Evolutionary conservation across 371 early-diverging fungal genomes (phyloP).

Genomic region (Apophysomyces variabilis): DNA sequence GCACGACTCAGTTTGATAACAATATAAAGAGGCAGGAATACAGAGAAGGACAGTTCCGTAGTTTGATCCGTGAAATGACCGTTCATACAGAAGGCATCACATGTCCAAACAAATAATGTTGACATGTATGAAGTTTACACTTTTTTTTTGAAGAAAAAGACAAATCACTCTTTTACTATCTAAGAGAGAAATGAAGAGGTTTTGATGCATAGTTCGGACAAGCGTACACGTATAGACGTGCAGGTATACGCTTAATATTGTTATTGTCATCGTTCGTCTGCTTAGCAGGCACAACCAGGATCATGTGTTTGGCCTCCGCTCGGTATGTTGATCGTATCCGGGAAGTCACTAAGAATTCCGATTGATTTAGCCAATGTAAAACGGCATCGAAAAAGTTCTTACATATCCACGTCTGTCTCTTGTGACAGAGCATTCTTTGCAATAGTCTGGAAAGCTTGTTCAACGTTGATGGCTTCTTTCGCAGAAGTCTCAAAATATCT

Average conservation of each 20-base stretch:
- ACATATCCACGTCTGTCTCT: slow-evolving; percentile 84
- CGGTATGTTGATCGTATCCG: slow-evolving; percentile 40
- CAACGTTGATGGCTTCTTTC: slow-evolving; percentile 96
- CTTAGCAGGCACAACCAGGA: slow-evolving; percentile 43
- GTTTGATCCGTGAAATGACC: too few species aligned
- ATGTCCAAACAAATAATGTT: too few species aligned
- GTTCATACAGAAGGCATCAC: too few species aligned
- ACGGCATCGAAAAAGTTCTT: slow-evolving; percentile 17
- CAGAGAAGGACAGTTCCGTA: too few species aligned
- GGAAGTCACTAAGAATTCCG: slow-evolving; percentile 35
- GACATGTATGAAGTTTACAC: too few species aligned
- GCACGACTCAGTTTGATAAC: too few species aligned
- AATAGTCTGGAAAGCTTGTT: slow-evolving; percentile 92
- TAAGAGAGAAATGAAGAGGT: too few species aligned
- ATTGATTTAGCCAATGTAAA: not conserved
- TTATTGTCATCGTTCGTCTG: not conserved
- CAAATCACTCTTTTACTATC: too few species aligned
- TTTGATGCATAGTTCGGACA: too few species aligned
- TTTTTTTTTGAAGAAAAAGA: too few species aligned
- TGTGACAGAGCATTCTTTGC: slow-evolving; percentile 92
- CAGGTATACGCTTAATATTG: not conserved
- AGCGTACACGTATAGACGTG: too few species aligned
- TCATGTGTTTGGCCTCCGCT: slow-evolving; percentile 29
- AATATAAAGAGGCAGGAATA: too few species aligned
- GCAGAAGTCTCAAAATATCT: slow-evolving; percentile 61